A percentile compares a stretch with the other conserved stretches of the same genome.
Evolutionary conservation across 2,329 filamentous ascomycete species (phyloP).

Genomic region (Colletotrichum tanaceti): DNA sequence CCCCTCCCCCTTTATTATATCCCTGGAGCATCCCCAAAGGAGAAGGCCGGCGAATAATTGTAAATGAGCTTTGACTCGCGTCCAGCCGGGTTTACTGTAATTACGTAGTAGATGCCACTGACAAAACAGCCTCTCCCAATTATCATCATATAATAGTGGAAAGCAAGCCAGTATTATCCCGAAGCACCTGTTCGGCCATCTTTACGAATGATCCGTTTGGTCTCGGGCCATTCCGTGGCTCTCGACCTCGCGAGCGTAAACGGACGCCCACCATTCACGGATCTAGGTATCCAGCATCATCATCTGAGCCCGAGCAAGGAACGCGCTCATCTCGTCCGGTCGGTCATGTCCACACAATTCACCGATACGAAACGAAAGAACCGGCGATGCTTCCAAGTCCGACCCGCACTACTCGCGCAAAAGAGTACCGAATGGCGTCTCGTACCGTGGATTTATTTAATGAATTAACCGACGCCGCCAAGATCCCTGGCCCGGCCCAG

Average conservation of each 20-base stretch:
- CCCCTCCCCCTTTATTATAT: neutral
- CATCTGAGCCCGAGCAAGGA: no score
- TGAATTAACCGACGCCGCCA: neutral
- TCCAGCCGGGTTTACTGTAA: slow-evolving; percentile 17
- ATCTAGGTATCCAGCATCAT: no score
- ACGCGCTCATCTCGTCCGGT: no score
- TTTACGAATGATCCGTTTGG: neutral
- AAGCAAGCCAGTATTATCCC: slow-evolving; percentile 1
- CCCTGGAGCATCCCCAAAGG: slow-evolving; percentile 26
- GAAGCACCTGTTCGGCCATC: neutral
- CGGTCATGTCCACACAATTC: neutral
- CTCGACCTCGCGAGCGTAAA: neutral
- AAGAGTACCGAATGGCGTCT: neutral
- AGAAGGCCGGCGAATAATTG: slow-evolving; percentile 1
- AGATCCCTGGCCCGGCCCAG: slow-evolving; percentile 7
- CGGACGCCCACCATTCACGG: neutral
- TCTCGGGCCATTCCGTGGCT: slow-evolving; percentile 6
- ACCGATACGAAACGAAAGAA: neutral
- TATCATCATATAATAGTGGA: slow-evolving; percentile 7
- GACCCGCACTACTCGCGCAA: neutral
- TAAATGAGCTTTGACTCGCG: slow-evolving; percentile 33
- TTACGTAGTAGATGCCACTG: neutral
- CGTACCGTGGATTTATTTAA: neutral
- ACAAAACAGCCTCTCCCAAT: slow-evolving; percentile 14
- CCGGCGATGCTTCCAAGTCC: neutral